Evolutionary conservation across 2,329 filamentous ascomycete genomes (phyloP).

Genomic region (Ophiocordyceps australis): DNA sequence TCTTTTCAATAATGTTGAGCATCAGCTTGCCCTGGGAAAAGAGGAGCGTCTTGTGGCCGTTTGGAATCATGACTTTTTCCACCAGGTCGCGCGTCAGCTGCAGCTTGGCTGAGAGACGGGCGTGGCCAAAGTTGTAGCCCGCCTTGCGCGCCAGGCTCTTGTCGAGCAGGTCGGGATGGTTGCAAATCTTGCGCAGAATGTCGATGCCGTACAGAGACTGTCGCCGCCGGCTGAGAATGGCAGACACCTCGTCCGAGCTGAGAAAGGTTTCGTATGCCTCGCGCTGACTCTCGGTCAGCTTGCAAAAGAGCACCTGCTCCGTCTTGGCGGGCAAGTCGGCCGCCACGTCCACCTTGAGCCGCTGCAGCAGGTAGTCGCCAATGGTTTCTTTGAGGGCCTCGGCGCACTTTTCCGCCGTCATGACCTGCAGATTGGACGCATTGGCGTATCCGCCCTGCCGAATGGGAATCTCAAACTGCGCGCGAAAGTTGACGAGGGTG

Average conservation of each 20-base stretch:
- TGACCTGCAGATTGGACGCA: conserved; percentile 81
- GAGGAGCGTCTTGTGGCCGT: conserved; percentile 81
- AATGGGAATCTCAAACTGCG: conserved; percentile 88
- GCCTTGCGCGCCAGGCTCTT: conserved; percentile 34
- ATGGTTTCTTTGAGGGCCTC: conserved; percentile 89
- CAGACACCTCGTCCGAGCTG: conserved; percentile 66
- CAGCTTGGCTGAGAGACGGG: conserved; percentile 81
- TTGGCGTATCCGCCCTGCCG: conserved; percentile 87
- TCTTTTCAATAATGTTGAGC: conserved; percentile 82
- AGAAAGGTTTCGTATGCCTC: conserved; percentile 70
- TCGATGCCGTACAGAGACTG: conserved; percentile 84
- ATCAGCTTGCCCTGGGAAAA: conserved; percentile 92
- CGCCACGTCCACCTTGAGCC: conserved; percentile 86
- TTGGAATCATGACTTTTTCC: conserved; percentile 64
- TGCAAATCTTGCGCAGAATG: conserved; percentile 87
- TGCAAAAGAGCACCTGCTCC: conserved; percentile 92
- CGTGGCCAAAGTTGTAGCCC: conserved; percentile 61
- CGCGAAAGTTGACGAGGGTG: conserved; percentile 76
- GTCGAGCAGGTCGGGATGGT: conserved; percentile 79
- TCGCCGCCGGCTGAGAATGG: conserved; percentile 55
- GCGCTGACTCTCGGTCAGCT: conserved; percentile 60
- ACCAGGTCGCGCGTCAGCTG: conserved; percentile 80
- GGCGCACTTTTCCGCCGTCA: conserved; percentile 87
- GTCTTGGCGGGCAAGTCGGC: conserved; percentile 89
- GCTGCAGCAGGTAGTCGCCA: conserved; percentile 79